phyloP scores from a whole-genome alignment of 495 filamentous ascomycete genomes.

The Daldinia decipiens region DNA sequence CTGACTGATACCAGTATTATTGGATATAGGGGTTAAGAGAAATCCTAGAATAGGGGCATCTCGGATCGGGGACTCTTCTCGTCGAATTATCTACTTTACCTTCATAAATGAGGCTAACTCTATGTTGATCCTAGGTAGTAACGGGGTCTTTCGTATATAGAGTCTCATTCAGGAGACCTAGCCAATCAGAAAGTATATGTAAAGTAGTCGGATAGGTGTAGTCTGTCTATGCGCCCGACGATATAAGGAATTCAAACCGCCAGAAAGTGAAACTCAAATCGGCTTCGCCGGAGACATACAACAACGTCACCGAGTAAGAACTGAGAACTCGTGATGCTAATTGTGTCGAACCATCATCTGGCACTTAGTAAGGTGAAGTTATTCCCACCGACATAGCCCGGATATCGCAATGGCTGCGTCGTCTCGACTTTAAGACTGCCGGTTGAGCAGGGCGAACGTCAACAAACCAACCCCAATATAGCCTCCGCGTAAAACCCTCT shows the following conservation, averaged over 20 bases:
- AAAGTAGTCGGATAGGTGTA: background rate
- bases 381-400: background rate
- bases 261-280: background rate
- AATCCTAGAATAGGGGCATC: too few species aligned
- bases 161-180: background rate
- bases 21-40: too few species aligned
- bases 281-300: background rate
- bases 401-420: constrained; percentile 33
- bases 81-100: too few species aligned
- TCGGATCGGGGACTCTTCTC: too few species aligned
- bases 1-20: too few species aligned
- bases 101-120: background rate
- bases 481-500: constrained; percentile 13
- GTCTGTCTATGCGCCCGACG: constrained; percentile 6
- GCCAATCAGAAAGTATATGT: background rate
- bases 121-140: background rate
- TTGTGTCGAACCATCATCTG: background rate
- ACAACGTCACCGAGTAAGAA: background rate
- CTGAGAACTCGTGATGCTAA: background rate
- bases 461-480: constrained; percentile 6
- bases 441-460: background rate
- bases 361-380: background rate
- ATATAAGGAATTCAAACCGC: background rate
- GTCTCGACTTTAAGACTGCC: constrained; percentile 25
- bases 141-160: background rate